A percentile compares a stretch with the other conserved stretches of the same genome.
These are phyloP conservation scores for Scytalidium sp. DNA, from an alignment of 2,329 filamentous ascomycete genomes.

Conservation along the genomic window DNA sequence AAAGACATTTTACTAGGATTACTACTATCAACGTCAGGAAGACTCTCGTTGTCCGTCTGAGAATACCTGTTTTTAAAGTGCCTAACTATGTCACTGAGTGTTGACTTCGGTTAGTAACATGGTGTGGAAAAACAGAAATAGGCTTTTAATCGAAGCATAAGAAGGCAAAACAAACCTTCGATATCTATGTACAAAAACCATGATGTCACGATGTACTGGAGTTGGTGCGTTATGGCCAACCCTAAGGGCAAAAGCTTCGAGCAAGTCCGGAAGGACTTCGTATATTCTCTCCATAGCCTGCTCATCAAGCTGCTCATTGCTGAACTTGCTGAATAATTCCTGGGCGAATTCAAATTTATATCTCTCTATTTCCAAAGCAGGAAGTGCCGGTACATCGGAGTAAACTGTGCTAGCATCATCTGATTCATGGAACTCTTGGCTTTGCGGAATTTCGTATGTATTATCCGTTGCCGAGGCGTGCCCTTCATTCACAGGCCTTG, in stretches of 20 bases:
- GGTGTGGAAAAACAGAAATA: background rate
- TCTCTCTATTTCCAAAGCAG: background rate
- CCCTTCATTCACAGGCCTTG: background rate
- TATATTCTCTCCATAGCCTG: background rate
- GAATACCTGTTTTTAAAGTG: background rate
- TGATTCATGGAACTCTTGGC: background rate
- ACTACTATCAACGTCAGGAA: background rate
- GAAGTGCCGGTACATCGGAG: background rate
- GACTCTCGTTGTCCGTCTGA: background rate
- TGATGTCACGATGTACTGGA: conserved; percentile 6
- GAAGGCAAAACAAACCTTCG: conserved; percentile 4
- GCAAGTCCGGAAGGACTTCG: conserved; percentile 5
- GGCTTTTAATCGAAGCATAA: background rate
- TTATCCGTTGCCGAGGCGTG: background rate
- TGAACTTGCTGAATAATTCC: background rate
- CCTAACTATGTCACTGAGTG: background rate
- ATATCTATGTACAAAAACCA: conserved; percentile 8
- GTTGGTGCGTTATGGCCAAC: conserved; percentile 5
- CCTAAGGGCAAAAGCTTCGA: conserved; percentile 10
- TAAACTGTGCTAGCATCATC: background rate
- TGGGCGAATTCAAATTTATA: background rate
- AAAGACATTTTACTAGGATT: conserved; percentile 6
- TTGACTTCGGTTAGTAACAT: background rate
- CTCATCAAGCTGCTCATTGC: background rate
- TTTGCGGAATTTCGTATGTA: background rate